Base-by-base conservation (phyloP, 148 eudicot species). In the Camellia lanceoleosa region DNA sequence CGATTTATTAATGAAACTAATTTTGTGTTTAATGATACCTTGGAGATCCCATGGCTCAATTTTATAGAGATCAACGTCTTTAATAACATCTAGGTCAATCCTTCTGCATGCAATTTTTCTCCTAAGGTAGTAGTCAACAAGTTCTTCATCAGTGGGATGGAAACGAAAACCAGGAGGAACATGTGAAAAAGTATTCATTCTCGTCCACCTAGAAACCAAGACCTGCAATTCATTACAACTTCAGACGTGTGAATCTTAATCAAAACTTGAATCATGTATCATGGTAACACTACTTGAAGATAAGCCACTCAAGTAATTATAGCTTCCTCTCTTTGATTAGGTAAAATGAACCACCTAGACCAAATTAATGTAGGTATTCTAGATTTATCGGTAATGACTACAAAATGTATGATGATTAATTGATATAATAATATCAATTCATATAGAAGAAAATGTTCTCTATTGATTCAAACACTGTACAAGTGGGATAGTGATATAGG, bases 21-120 rank as follows among this genome's bases (percentile, higher is more conserved):
- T 58, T 30, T 30, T 11, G 13, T 2, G 19, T 41, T 10, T 46
- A 7, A 11, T 9, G 11, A 4, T 86, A 93, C 97, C 97, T 91
- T 86, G 89, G 63, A 93, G 89, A 90, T 93, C 95, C 97, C 97
- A 93, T 0, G 97, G 97, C 82, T 93, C 97, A 5, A 93, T 90
- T 80, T 91, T 93, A 69, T 93, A 91, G 72, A 93, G 95, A 87
- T 93, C 97, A 18, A 93, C 84, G 69, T 93, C 97, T 81, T 88
- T 91, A 44, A 93, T 93, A 63, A 90, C 89, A 88, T 93, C 91
- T 18, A 91, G 79, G 71, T 91, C 95, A 59, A 89, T 91, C 54
- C 83, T 78, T 79, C 87, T 86, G 14, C 88, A 73, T 71, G 83
- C 84, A 12, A 91, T 73, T 81, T 93, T 93, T 81, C 87, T 86